Evolutionary conservation across 345 rosid species (phyloP), one percentile per base, ranked within the genome.

Genomic region (Citrus reticulata): DNA sequence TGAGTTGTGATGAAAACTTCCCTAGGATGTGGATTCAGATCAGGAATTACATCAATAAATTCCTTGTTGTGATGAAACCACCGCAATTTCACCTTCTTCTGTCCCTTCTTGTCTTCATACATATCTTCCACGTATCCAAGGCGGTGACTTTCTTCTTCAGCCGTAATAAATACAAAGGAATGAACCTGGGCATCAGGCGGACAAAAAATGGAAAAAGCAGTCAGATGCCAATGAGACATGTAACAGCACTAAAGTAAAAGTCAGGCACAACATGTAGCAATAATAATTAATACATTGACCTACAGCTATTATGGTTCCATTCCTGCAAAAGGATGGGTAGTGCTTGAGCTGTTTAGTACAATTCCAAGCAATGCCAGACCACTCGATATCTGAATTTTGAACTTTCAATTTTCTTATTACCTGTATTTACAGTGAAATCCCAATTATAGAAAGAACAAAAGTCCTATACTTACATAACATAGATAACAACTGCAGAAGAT

Each of bases 281-380:
- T 25, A 70, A 74, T 34, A 19, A 9, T 16, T 25, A 67, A 68
- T 1, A 16, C n/a, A 20, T 25, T 71, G 67, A 40, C 46, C 85
- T 81, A 89, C 92, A 67, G 87, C 66, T 72, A 89, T 83, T 10
- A 72, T 63, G 35, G 73, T 55, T 42, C 83, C 85, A 69, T 79
- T 79, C 37, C 77, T 75, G 55, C 61, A 67, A 77, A 89, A 83
- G 7, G 90, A 77, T 24, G 83, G 70, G 70, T 84, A 89, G 78
- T 89, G 92, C 73, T 81, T 89, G 68, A 87, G 85, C 75, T 85
- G 88, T 76, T 89, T 89, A 62, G 85, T 62, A 77, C 92, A 87
- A 13, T 67, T 72, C 86, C 86, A 85, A 32, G 89, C 80, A 79
- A 25, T 78, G 73, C 90, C 87, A 22, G 84, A 84, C 92, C 92